These are phyloP conservation scores for Prunus persica DNA, from an alignment of 306 rosid species.

Conservation along the genomic window Prunus_persica_NCBIv2 NC_034010.1:5497001-5497500, in stretches of 20 bases:
- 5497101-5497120: background rate
- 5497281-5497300: background rate
- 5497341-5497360: background rate
- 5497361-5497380: background rate
- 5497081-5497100: background rate
- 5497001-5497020: conserved; percentile 63
- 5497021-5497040: conserved; percentile 45
- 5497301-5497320: background rate
- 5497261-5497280: background rate
- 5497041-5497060: background rate
- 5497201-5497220: background rate
- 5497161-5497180: background rate
- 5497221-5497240: background rate
- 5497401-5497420: background rate
- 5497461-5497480: background rate
- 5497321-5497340: background rate
- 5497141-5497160: background rate
- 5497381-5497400: background rate
- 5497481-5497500: background rate
- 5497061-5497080: background rate
- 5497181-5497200: background rate
- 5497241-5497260: background rate
- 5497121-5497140: too few species aligned
- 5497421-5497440: background rate
- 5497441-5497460: background rate